A percentile compares a stretch with the other conserved stretches of the same genome.
phyloP scores from a whole-genome alignment of 192 early-diverging fungal genomes.

The Allomyces arbusculus region DNA sequence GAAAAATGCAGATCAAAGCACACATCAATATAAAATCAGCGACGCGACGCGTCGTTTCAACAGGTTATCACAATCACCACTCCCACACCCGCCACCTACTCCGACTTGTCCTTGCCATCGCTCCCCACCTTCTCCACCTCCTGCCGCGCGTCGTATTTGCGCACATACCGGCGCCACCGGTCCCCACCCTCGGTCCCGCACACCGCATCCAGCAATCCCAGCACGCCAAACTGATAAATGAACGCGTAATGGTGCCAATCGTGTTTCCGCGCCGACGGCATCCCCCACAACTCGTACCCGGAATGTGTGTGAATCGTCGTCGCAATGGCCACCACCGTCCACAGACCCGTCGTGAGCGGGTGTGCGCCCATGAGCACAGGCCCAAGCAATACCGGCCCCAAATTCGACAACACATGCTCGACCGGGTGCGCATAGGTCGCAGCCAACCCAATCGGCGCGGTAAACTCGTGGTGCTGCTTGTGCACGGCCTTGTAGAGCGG shows the following conservation, averaged over 20 bases:
- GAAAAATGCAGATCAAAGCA: too few relatives aligned
- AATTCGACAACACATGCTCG: conserved; percentile 3
- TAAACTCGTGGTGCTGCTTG: conserved; percentile 6
- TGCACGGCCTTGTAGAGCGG: conserved; percentile 3
- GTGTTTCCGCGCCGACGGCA: conserved; percentile 1
- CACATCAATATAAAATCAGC: too few relatives aligned
- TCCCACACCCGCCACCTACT: too few relatives aligned
- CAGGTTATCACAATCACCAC: too few relatives aligned
- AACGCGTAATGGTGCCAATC: conserved; percentile 4
- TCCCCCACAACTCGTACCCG: conserved; percentile 1
- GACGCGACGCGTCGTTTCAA: too few relatives aligned
- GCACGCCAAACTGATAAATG: conserved; percentile 2
- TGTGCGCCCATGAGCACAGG: not conserved
- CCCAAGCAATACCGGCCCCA: conserved; percentile 1
- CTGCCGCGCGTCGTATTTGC: not conserved
- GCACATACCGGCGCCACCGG: not conserved
- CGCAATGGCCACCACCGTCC: not conserved
- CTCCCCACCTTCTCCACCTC: too few relatives aligned
- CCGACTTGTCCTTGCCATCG: too few relatives aligned
- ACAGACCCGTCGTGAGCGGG: not conserved
- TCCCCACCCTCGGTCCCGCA: not conserved
- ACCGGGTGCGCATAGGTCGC: conserved; percentile 4
- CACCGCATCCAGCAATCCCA: conserved; percentile 1
- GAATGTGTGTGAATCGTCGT: conserved; percentile 3
- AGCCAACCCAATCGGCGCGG: conserved; percentile 3